Base-by-base conservation (phyloP, 208 protist genomes). In the Trypanosoma cruzi region DNA sequence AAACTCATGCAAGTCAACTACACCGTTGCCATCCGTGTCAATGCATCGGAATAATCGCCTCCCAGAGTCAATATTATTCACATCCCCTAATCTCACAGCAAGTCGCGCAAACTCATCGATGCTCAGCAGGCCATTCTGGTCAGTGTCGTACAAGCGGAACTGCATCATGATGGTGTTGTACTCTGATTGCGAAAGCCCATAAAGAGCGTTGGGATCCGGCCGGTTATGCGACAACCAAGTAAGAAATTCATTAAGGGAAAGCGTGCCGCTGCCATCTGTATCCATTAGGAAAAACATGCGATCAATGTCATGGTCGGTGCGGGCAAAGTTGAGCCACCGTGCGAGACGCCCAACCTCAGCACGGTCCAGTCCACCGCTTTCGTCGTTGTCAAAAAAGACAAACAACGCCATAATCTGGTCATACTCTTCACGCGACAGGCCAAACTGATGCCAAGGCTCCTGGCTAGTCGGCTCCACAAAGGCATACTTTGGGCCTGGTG, bases 111-210 rank as follows among this genome's bases (percentile, higher is more conserved):
- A 93, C 52, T 94, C 88, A 24, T 89, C 61, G 53, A 81, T 57
- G 28, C 82, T 72, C 3, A 94, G 59, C 26, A 74, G 65, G 13
- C 90, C 90, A 64, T 93, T 83, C 40, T 90, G 79, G 48, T 94
- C 81, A 40, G 26, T 69, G 70, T 94, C 86, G 77, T 90, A 93
- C 24, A 64, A 70, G 68, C 81, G 88, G 62, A 94, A 94, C 66
- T 96, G 88, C 80, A 96, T 91, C 88, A 96, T 90, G 32, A 94
- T 80, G 20, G 82, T 87, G 66, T 92, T 89, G 80, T 96, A 96
- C 63, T 96, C 80, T 16, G 79, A 52, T 62, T 94, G 88, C 24
- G 82, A 85, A 10, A 94, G 72, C 1, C 88, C 88, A 59, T 96
- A 96, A 18, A 93, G 74, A 0, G 79, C 58, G 42, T 84, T 61